Percentiles rank a stretch among this genome's conserved stretches.
phyloP scores from a whole-genome alignment of 2,329 filamentous ascomycete genomes.

The Colletotrichum tropicicola region DNA sequence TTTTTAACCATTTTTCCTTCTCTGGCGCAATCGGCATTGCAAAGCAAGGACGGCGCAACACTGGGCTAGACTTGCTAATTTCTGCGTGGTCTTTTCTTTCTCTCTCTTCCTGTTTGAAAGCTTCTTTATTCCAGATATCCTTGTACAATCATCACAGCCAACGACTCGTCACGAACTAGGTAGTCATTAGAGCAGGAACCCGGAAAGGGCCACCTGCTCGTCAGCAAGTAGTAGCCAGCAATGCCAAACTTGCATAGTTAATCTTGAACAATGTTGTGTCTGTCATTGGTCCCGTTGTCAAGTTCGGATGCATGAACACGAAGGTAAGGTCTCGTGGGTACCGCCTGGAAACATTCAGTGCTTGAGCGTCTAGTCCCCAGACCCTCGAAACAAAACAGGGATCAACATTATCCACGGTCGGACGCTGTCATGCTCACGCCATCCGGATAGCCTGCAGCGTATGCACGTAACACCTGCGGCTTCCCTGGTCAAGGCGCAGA shows the following conservation, averaged over 20 bases:
- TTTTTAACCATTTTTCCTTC: background rate
- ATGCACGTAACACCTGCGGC: background rate
- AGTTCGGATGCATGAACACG: too few species aligned
- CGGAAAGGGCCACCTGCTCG: too few species aligned
- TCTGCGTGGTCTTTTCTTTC: background rate
- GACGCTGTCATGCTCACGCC: background rate
- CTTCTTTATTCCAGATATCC: background rate
- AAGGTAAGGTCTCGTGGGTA: too few species aligned
- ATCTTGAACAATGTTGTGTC: constrained; percentile 20
- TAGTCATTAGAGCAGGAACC: background rate
- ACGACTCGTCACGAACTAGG: constrained; percentile 21
- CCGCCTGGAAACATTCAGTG: too few species aligned
- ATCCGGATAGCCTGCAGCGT: background rate
- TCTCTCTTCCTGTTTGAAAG: background rate
- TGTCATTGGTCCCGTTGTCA: too few species aligned
- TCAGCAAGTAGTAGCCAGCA: constrained; percentile 15
- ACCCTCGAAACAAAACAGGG: too few species aligned
- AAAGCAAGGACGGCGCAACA: background rate
- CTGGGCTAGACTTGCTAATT: background rate
- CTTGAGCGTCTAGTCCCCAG: too few species aligned
- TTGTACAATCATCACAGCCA: constrained; percentile 13
- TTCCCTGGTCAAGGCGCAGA: background rate
- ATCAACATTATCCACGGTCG: background rate
- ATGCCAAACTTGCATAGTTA: constrained; percentile 8
- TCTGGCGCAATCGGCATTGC: constrained; percentile 1